Evolutionary conservation across 352 stramenopile genomes (phyloP).

Genomic region (Stramenopiles sp.): DNA sequence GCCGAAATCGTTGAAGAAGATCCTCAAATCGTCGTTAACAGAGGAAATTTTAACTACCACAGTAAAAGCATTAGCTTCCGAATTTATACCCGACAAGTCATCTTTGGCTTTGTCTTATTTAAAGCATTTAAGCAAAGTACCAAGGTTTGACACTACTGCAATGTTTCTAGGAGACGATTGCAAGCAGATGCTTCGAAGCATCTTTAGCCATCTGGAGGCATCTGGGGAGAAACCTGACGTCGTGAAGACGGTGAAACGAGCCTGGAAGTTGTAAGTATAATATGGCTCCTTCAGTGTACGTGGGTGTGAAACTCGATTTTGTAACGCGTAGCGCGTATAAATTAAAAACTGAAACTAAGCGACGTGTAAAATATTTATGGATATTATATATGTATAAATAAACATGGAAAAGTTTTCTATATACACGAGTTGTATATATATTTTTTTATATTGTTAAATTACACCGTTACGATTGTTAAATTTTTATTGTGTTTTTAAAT

Average conservation of each 20-base stretch:
- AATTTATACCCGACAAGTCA: not conserved
- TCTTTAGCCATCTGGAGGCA: not conserved
- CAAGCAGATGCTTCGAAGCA: not conserved
- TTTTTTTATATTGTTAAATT: no score
- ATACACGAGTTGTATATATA: no score
- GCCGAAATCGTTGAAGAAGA: not conserved
- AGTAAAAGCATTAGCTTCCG: not conserved
- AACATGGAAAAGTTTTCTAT: no score
- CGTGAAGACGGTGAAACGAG: not conserved
- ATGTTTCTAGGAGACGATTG: conserved; percentile 6
- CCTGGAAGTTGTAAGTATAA: not conserved
- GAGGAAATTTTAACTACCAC: conserved; percentile 9
- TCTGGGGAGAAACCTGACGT: not conserved
- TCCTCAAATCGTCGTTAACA: conserved; percentile 2
- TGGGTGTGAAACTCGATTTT: no score
- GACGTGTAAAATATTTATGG: no score
- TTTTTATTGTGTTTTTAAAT: no score
- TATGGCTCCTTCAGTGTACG: no score
- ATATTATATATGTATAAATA: no score
- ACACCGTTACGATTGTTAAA: no score
- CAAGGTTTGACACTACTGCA: not conserved
- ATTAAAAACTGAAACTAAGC: no score
- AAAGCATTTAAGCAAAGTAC: conserved; percentile 12
- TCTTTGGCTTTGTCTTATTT: not conserved
- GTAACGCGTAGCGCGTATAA: no score